Evolutionary conservation across 352 stramenopile genomes (phyloP), one percentile per base, ranked within the genome.

Genomic region (Phytophthora megakarya): DNA sequence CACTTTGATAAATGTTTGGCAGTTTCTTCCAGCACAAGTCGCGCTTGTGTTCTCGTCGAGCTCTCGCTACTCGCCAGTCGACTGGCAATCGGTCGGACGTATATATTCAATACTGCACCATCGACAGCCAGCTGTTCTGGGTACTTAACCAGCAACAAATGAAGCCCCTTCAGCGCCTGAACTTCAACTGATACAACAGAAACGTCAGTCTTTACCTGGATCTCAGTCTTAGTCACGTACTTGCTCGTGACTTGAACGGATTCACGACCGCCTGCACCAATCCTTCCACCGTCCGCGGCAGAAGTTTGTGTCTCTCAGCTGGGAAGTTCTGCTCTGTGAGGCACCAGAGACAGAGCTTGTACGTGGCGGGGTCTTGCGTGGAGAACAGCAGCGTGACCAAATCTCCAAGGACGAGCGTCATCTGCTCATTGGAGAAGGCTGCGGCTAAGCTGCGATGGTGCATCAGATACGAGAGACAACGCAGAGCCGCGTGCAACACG

Each of bases 381-480:
- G 80, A 73, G 60, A 75, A 86, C 42, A 90, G 61, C 7, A 76
- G 62, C 12, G 61, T 75, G 51, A 83, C 67, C 19, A 90, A 55
- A 53, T 88, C 73, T 7, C 61, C 73, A 22, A 89, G 65, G 55
- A 89, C 78, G 21, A 57, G 60, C 18, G 71, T 64, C 45, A 86
- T 25, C 38, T 81, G 64, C 11, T 70, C 54, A 25, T 81, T 70
- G 7, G 71, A 53, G 37, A 92, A 84, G 22, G 25, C 48, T 0
- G 64, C 38, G 11, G 67, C 72, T 26, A 92, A 30, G n/a, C 51
- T 74, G 22, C 46, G 25, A 47, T 89, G 81, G 56, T 85, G 67
- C 72, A 92, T 78, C 33, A 89, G 75, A 48, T 89, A 92, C 50
- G 83, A 92, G 11, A 92, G 70, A 61, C 81, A 84, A 40, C 73